These are phyloP conservation scores for Arxiozyma slooffiae DNA, from an alignment of 1,139 yeast genomes.

Conservation along the genomic window DNA sequence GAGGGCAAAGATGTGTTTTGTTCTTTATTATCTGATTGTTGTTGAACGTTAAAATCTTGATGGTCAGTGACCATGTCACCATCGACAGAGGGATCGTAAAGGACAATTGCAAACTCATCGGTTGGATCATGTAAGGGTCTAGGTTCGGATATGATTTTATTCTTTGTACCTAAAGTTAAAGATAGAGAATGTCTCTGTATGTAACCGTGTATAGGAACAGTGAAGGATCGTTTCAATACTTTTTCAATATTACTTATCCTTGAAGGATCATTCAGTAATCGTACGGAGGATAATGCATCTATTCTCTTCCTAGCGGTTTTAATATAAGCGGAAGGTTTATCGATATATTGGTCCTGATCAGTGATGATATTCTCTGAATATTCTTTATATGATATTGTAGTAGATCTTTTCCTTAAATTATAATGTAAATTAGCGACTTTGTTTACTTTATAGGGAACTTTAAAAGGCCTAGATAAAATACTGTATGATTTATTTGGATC, in stretches of 20 bases:
- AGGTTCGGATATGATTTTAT: constrained; percentile 63
- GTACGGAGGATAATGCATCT: constrained; percentile 47
- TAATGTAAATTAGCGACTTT: constrained; percentile 10
- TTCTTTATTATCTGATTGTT: not conserved
- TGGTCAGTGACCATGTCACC: constrained; percentile 32
- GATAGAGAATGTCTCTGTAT: constrained; percentile 37
- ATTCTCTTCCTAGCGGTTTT: constrained; percentile 16
- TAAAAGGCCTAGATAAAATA: constrained; percentile 39
- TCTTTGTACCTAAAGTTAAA: constrained; percentile 77
- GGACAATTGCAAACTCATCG: constrained; percentile 85
- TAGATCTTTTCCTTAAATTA: constrained; percentile 34
- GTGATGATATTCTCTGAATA: constrained; percentile 31
- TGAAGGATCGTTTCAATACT: constrained; percentile 36
- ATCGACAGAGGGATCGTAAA: constrained; percentile 85
- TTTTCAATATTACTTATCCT: constrained; percentile 33
- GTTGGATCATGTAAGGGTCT: constrained; percentile 88
- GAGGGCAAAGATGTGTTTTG: not conserved
- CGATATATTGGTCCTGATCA: constrained; percentile 14
- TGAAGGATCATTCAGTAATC: constrained; percentile 30
- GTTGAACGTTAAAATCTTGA: constrained; percentile 4
- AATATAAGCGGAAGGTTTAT: constrained; percentile 8
- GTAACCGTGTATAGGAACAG: constrained; percentile 41
- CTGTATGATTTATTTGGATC: constrained; percentile 22
- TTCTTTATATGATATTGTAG: constrained; percentile 16
- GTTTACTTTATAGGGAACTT: constrained; percentile 33